Evolutionary conservation across 2,329 filamentous ascomycete species (phyloP), one percentile per base, ranked within the genome.

Genomic region (Macrophomina pseudophaseolina): DNA sequence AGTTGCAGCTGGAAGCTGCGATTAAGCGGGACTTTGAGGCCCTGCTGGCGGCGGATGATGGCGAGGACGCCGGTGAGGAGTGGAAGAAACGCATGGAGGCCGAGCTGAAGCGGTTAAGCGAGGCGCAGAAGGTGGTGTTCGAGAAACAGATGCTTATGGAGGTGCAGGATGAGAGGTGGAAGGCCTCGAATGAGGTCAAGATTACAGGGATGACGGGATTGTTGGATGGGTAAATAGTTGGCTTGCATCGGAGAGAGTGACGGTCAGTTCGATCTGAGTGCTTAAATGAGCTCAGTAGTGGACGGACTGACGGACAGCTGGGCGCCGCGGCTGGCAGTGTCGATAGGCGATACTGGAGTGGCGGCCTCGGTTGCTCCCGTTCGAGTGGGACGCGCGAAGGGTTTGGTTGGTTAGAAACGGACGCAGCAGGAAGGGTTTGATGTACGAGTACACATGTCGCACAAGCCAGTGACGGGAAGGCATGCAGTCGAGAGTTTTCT

Each of bases 1-100:
- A 82, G 65, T 70, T 75, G 35, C 78, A 83, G 71, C 74, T 84
- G 12, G 78, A 76, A 1, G 64, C 70, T 4, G 74, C 74, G 30
- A 78, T 77, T 1, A 75, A 73, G 67, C 64, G 65, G 4, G 76
- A 81, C n/a, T 71, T 82, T 12, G 68, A 74, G 53, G 62, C 64
- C 1, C 33, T 78, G 30, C 74, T 60, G 28, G 40, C 40, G 16
- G 23, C 11, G 1, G 33, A 54, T 2, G 12, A 8, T 16, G 44
- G 67, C 32, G 72, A 69, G 1, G 68, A 64, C 8, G 67, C 70
- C 18, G 72, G 69, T 1, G 68, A 67, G 5, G 68, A 74, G 16
- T 71, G 68, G 35, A 65, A 72, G n/a, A 68, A 72, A 9, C 71
- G 67, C 9, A 56, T 78, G 16, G 71, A 74, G 33, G 69, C 66